Percentiles rank a stretch among this genome's conserved stretches.
phyloP scores from a whole-genome alignment of 1,139 yeast genomes.

The Blastobotrys petasosporus region DNA sequence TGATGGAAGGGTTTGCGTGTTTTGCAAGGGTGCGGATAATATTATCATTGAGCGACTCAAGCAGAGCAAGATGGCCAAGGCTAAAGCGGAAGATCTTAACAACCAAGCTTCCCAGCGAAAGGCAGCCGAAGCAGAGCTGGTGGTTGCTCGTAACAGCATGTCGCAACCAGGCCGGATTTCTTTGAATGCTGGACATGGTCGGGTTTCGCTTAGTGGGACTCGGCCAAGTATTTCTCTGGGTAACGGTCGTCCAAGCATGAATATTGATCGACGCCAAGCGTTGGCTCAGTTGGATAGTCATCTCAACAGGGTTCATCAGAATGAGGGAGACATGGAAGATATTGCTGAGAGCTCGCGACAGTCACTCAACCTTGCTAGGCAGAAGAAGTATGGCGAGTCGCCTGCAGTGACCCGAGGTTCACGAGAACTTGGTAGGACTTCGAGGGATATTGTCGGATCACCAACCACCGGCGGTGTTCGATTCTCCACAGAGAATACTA shows the following conservation, averaged over 20 bases:
- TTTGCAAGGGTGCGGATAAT: conserved; percentile 96
- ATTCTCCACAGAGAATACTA: neutral
- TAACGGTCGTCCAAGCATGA: conserved; percentile 24
- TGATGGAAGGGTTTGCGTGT: conserved; percentile 64
- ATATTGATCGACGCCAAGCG: conserved; percentile 27
- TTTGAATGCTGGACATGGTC: neutral
- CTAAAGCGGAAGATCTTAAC: conserved; percentile 60
- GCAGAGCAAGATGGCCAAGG: conserved; percentile 50
- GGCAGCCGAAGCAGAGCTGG: conserved; percentile 73
- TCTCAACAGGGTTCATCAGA: conserved; percentile 42
- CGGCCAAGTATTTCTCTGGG: conserved; percentile 15
- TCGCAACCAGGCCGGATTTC: conserved; percentile 19
- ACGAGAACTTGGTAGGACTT: conserved; percentile 29
- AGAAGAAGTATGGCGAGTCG: conserved; percentile 57
- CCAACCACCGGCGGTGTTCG: neutral
- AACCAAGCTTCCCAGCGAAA: conserved; percentile 57
- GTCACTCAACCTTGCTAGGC: conserved; percentile 53
- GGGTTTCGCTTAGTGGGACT: conserved; percentile 5
- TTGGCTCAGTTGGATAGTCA: conserved; percentile 48
- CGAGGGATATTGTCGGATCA: neutral
- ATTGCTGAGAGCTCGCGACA: conserved; percentile 55
- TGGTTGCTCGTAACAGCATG: conserved; percentile 41
- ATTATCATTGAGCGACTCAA: conserved; percentile 73
- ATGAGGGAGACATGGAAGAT: conserved; percentile 53
- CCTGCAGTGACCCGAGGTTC: conserved; percentile 5